Evolutionary conservation across 371 early-diverging fungal genomes (phyloP).

Genomic region (Lichtheimia ramosa): DNA sequence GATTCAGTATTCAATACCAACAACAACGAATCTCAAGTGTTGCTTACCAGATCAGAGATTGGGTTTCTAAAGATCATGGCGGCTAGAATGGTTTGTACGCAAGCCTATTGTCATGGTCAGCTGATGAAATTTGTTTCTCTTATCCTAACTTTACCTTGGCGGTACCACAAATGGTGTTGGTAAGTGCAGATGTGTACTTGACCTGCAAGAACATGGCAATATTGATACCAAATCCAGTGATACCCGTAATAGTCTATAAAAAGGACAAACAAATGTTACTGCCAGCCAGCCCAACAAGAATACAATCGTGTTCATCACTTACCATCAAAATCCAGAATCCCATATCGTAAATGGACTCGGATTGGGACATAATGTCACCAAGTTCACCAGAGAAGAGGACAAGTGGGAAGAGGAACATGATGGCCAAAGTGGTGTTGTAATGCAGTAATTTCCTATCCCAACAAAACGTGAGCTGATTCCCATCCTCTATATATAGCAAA

Average conservation of each 20-base stretch:
- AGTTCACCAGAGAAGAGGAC: conserved; percentile 67
- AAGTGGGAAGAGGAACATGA: conserved; percentile 60
- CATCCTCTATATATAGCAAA: neutral
- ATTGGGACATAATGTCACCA: conserved; percentile 42
- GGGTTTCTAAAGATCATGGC: conserved; percentile 70
- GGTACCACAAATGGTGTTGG: conserved; percentile 80
- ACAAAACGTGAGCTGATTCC: neutral
- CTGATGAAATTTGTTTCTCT: neutral
- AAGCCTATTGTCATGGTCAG: conserved; percentile 33
- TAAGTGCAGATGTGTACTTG: conserved; percentile 76
- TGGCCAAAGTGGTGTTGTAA: conserved; percentile 72
- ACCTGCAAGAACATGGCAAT: conserved; percentile 79
- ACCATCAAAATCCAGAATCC: conserved; percentile 72
- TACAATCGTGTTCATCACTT: too few species aligned
- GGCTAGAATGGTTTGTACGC: conserved; percentile 71
- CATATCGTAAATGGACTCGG: conserved; percentile 50
- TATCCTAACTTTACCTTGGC: conserved; percentile 49
- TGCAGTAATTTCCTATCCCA: conserved; percentile 59
- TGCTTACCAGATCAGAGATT: conserved; percentile 61
- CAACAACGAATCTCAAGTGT: neutral
- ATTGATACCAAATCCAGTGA: conserved; percentile 75
- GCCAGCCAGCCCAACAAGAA: too few species aligned
- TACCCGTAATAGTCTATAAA: conserved; percentile 60
- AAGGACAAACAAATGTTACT: neutral
- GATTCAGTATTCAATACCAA: neutral